These are phyloP conservation scores for Aegle marmelos DNA, from an alignment of 345 rosid genomes.

Conservation along the genomic window DNA sequence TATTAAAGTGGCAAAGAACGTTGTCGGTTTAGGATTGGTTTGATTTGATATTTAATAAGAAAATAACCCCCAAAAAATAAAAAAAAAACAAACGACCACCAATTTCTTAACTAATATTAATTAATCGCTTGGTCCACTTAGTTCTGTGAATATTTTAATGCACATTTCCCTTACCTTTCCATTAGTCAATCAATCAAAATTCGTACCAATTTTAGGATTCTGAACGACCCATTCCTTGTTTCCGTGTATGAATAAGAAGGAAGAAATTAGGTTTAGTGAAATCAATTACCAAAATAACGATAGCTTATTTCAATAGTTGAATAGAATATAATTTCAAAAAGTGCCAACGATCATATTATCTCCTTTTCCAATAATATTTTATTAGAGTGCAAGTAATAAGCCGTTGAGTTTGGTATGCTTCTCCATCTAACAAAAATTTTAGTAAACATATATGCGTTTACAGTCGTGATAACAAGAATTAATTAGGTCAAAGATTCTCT, in stretches of 20 bases:
- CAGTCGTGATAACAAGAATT: not conserved
- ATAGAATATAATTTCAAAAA: not conserved
- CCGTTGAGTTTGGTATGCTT: conserved; percentile 9
- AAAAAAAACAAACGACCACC: not conserved
- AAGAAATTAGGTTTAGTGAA: not conserved
- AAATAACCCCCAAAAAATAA: too few relatives aligned
- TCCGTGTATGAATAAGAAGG: not conserved
- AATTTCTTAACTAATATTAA: not conserved
- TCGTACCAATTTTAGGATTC: not conserved
- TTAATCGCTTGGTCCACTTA: too few relatives aligned
- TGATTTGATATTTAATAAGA: not conserved
- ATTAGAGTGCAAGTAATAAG: not conserved
- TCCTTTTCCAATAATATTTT: not conserved
- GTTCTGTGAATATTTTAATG: too few relatives aligned
- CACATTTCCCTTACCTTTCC: too few relatives aligned
- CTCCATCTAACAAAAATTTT: not conserved
- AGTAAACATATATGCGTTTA: too few relatives aligned
- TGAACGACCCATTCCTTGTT: not conserved
- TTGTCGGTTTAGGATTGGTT: not conserved
- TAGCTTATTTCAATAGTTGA: not conserved
- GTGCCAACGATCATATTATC: not conserved
- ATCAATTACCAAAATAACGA: not conserved
- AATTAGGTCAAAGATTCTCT: not conserved
- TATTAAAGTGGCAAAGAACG: not conserved
- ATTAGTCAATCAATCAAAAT: too few relatives aligned